Percentiles rank a stretch among this genome's conserved stretches.
Conservation (phyloP, 2,329 filamentous ascomycete species). For the Trichothecium roseum region DNA sequence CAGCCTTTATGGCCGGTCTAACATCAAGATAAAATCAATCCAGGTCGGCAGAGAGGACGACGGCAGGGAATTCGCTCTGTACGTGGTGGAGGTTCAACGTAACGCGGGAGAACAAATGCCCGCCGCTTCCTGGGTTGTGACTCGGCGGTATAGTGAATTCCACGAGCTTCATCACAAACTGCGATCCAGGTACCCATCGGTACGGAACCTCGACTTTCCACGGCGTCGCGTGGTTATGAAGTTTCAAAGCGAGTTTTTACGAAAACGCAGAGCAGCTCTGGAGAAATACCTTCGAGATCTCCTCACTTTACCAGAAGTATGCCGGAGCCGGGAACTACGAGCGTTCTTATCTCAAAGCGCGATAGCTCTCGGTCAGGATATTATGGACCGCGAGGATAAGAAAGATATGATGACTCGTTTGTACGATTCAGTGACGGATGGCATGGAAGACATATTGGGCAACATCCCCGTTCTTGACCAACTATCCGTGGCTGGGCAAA, state of each 20-base stretch:
- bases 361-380: conserved; percentile 50
- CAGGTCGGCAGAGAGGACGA: conserved; percentile 88
- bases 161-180: conserved; percentile 89
- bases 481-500: conserved; percentile 84
- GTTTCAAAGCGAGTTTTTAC: conserved; percentile 87
- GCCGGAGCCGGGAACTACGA: conserved; percentile 82
- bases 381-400: conserved; percentile 52
- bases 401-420: conserved; percentile 87
- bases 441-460: conserved; percentile 94
- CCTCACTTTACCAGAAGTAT: conserved; percentile 81
- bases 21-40: conserved; percentile 81
- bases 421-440: conserved; percentile 94
- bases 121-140: conserved; percentile 86
- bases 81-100: conserved; percentile 83
- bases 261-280: conserved; percentile 73
- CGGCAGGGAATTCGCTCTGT: conserved; percentile 86
- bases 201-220: conserved; percentile 85
- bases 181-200: conserved; percentile 73
- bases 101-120: conserved; percentile 93
- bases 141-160: conserved; percentile 93
- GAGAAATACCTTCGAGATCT: conserved; percentile 79
- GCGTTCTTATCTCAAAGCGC: conserved; percentile 88
- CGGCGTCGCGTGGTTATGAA: conserved; percentile 91
- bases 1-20: conserved; percentile 85
- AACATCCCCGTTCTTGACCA: conserved; percentile 95